Evolutionary conservation across 2,329 filamentous ascomycete species (phyloP), one percentile per base, ranked within the genome.

Genomic region (Apiospora phragmitis): DNA sequence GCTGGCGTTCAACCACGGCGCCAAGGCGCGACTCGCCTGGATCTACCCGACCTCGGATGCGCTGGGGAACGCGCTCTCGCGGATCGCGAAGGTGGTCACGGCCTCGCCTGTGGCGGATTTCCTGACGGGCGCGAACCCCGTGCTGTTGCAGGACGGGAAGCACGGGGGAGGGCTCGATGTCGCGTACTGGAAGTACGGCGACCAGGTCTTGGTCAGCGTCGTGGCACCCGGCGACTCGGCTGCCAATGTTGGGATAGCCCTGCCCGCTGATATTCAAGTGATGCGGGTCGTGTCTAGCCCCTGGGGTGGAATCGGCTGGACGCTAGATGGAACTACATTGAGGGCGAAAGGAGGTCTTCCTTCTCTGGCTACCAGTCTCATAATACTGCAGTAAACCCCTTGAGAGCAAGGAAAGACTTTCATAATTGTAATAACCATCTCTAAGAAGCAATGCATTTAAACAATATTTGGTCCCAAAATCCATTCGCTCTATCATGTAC

Each of bases 1-100:
- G 29, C 76, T 86, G 18, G 83, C 82, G 0, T 79, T 87, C 55
- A 84, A 86, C 73, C 82, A 84, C 72, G 84, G 82, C n/a, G 83
- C 80, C 21, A 81, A 82, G 72, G 81, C 79, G 4, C 78, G 85
- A 29, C 80, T 85, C 3, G 80, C 81, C 18, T 87, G 85, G 85
- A 80, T 85, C 1, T 87, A 82, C 76, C 85, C 85, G 0, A 77
- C 80, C 1, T 81, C 79, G 24, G 75, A 77, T 4, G 74, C 74
- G 18, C 74, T 87, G 32, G 82, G 80, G 8, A 74, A 70, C 1
- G 78, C 81, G 2, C 83, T 84, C 65, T 81, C 83, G 65, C 79
- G 86, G 55, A 79, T 86, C 74, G 79, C 83, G 0, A 73, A 62
- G 24, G 81, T 83, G 0, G 78, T 86, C 11, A 80, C 82, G 2